A percentile compares a stretch with the other conserved stretches of the same genome.
phyloP scores from a whole-genome alignment of 2,329 filamentous ascomycete genomes.

The Aspergillus sp. region DNA sequence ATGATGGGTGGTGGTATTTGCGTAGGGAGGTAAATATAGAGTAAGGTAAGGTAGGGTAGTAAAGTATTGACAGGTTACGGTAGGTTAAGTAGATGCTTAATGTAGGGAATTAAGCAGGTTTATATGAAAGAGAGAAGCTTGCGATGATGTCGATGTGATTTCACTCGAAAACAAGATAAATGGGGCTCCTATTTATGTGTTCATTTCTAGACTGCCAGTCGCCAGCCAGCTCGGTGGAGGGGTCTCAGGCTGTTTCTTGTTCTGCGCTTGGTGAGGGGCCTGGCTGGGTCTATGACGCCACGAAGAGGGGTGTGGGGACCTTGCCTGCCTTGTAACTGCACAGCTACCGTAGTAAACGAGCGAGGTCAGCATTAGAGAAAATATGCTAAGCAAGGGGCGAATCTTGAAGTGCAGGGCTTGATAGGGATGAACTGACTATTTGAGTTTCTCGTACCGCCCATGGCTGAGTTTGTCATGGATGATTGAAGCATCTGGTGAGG shows the following conservation, averaged over 20 bases:
- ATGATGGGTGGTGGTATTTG: slow-evolving; percentile 27
- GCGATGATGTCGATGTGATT: slow-evolving; percentile 4
- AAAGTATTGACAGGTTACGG: not conserved
- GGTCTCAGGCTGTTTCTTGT: not conserved
- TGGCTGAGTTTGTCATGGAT: not conserved
- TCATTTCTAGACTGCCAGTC: not conserved
- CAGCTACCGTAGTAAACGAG: not conserved
- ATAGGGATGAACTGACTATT: not conserved
- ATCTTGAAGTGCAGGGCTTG: not conserved
- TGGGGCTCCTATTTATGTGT: slow-evolving; percentile 1
- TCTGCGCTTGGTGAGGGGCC: not conserved
- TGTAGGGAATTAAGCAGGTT: not conserved
- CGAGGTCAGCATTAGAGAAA: not conserved
- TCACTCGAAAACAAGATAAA: not conserved
- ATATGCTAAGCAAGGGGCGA: not conserved
- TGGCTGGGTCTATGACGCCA: slow-evolving; percentile 19
- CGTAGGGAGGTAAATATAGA: not conserved
- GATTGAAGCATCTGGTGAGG: not conserved
- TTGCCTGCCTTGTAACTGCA: not conserved
- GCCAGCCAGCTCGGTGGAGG: not conserved
- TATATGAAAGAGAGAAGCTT: not conserved
- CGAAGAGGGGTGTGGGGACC: not conserved
- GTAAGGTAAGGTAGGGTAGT: not conserved
- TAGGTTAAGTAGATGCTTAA: not conserved
- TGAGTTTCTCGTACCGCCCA: too few relatives aligned